Base-by-base conservation (phyloP, 306 rosid species). In the Sophora flavescens region DNA sequence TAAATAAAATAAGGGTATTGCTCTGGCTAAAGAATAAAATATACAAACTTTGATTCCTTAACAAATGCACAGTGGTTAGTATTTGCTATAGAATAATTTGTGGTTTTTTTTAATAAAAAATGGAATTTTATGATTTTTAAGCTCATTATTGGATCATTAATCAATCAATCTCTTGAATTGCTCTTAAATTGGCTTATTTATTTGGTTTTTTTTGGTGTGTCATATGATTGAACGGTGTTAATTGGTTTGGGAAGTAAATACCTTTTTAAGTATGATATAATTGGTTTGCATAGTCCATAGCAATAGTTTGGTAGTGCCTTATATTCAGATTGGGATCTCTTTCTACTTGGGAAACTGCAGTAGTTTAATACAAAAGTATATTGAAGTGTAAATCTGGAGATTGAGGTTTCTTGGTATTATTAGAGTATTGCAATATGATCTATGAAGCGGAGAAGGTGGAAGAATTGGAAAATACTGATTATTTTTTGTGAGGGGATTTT, bases 401-500 rank as follows among this genome's bases (percentile, higher is more conserved):
- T 70, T 78, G 2, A 52, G 48, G 61, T 68, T 74, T 77, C 52
- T 47, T 6, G 72, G 45, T 53, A 9, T 60, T 30, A 6, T 35
- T 63, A 32, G 73, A 36, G 36, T 48, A 41, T 32, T 35, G 68
- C 18, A 42, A 54, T 13, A 52, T 54, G 45, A 33, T 18, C 63
- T 4, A 32, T 57, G 71, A 26, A 68, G 47, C 2, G 11, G 45
- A 13, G 12, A 47, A 12, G 52, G 11, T 47, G 52, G 52, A 47
- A 12, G 52, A 13, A 45, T 13, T 53, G 59, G 45, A 10, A 47
- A 68, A 48, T 22, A 61, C 32, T 63, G 13, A 28, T 39, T 15
- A 50, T 39, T 82, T 16, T 48, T 6, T 63, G 44, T 18, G 39
- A 54, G 52, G 71, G 56, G 4, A 15, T 4, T 54, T 54, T 63